Evolutionary conservation across 345 rosid species (phyloP).

Genomic region (thale cress (Arabidopsis thaliana)): DNA sequence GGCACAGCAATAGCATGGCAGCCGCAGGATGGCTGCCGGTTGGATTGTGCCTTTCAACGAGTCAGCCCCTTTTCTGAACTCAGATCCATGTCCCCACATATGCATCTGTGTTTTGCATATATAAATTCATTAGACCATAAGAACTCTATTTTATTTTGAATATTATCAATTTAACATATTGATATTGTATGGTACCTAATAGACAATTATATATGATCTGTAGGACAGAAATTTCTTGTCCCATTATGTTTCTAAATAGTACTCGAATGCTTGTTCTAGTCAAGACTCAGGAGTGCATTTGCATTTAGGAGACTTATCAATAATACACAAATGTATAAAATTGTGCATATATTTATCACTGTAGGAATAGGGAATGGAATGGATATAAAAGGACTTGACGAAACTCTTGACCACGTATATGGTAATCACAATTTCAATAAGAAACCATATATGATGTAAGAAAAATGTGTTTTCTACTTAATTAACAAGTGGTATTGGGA

Average conservation of each 20-base stretch:
- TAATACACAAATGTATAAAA: too few relatives aligned
- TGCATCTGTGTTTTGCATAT: conserved; percentile 70
- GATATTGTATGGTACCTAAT: not conserved
- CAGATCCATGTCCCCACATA: conserved; percentile 99
- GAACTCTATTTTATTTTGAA: not conserved
- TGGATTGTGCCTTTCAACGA: conserved; percentile 82
- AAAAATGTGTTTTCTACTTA: not conserved
- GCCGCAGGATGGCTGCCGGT: conserved; percentile 88
- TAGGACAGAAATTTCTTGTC: not conserved
- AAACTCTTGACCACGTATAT: conserved; percentile 15
- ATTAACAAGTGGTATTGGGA: not conserved
- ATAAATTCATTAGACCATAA: conserved; percentile 2
- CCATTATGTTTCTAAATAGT: conserved; percentile 1
- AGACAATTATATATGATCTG: not conserved
- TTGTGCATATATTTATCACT: too few relatives aligned
- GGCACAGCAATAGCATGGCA: conserved; percentile 95
- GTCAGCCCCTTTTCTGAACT: conserved; percentile 92
- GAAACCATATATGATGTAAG: not conserved
- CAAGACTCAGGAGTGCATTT: not conserved
- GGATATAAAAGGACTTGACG: not conserved
- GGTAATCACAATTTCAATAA: not conserved
- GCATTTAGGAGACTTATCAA: not conserved
- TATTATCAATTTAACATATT: not conserved
- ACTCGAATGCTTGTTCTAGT: not conserved
- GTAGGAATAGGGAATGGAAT: not conserved